Evolutionary conservation across 2,329 filamentous ascomycete species (phyloP), one percentile per base, ranked within the genome.

Genomic region (Venturia asperata): DNA sequence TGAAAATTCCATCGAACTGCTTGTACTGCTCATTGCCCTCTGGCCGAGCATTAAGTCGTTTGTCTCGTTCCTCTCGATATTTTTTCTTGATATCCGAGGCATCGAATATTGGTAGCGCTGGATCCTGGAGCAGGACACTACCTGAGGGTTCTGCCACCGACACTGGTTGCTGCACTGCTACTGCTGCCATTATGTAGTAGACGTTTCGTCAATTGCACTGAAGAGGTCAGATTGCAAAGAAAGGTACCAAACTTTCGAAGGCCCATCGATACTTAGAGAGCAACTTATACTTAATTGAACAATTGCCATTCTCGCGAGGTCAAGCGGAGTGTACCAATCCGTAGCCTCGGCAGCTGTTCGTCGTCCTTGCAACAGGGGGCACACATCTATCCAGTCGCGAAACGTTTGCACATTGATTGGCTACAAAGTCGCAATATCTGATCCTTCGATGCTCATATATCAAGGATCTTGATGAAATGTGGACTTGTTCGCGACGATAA

Each of bases 11-110:
- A 64, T 74, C 69, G 24, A 73, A 67, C 3, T 69, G 52, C 34
- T 66, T 70, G 55, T 73, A 74, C 66, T 74, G 72, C 47, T 73
- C 70, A 17, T 70, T 67, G 21, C 72, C 71, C 56, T 72, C 67
- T 17, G 67, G 66, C 30, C 70, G 62, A 10, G 70, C 67, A 4
- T 30, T 47, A 0, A 74, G 67, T 4, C 73, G 70, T 64, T 68
- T 72, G 67, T 74, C 71, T 30, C 71, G 68, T 66, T 74, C 72
- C 6, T 67, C 68, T 17, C 70, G 64, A 61, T 74, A 74, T 63
- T 71, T 73, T 45, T 68, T 69, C 45, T 70, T 71, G 45, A 73
- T 69, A 17, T 68, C 41, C 5, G 63, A 39, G 30, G 42, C 58
- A 21, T 64, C 58, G 17, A 42, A 61, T 42, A n/a, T 17, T 42